Conservation (phyloP, 345 rosid species). For the Arabidopsis suecica region DNA sequence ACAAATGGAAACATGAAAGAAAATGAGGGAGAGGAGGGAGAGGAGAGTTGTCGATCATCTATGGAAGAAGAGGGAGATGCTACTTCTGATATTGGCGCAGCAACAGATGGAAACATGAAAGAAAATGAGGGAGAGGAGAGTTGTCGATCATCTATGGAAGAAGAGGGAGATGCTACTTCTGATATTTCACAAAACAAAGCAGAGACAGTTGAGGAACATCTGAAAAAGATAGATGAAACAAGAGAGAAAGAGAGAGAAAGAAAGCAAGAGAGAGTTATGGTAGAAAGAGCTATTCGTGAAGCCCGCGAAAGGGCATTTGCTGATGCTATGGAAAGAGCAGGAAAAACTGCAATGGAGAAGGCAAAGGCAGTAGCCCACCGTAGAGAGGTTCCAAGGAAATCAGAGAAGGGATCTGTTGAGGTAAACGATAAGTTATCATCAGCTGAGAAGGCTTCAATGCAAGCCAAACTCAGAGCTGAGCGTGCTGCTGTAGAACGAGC, state of each 20-base stretch:
- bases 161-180: constrained; percentile 52
- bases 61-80: constrained; percentile 51
- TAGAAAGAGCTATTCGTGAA: constrained; percentile 91
- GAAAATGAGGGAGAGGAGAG: constrained; percentile 49
- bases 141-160: constrained; percentile 47
- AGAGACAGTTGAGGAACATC: constrained; percentile 47
- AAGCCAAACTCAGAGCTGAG: constrained; percentile 79
- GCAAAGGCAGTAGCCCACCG: constrained; percentile 66
- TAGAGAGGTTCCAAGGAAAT: constrained; percentile 61
- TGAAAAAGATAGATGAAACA: constrained; percentile 55
- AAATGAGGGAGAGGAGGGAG: constrained; percentile 52
- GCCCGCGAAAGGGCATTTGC: constrained; percentile 94
- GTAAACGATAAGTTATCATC: constrained; percentile 51
- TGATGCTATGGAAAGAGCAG: constrained; percentile 86
- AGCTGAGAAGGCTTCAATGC: constrained; percentile 53
- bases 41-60: constrained; percentile 46
- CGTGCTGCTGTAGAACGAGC: constrained; percentile 98
- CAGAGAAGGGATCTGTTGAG: constrained; percentile 58
- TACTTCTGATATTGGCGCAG: constrained; percentile 21
- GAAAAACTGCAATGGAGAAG: constrained; percentile 75
- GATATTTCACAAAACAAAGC: constrained; percentile 49
- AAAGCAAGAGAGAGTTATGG: constrained; percentile 78
- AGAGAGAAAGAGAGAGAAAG: constrained; percentile 62
- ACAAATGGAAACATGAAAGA: constrained; percentile 41
- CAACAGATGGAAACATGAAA: constrained; percentile 38